These are phyloP conservation scores for Penicillium sp. DNA, from an alignment of 2,329 filamentous ascomycete species.

Conservation along the genomic window DNA sequence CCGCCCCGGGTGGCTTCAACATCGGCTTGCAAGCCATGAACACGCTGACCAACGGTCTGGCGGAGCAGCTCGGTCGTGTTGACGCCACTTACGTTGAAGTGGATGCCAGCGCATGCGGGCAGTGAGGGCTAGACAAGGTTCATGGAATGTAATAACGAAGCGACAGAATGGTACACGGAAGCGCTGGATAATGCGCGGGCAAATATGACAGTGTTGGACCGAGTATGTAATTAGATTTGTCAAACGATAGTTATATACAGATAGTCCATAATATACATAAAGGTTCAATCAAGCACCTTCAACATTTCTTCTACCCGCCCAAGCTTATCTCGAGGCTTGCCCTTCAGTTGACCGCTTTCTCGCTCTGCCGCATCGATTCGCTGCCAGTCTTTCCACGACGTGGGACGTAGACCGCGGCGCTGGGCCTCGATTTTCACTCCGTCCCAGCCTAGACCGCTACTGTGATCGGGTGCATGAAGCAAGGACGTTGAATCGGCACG, in stretches of 20 bases:
- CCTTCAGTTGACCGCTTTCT: conserved; percentile 61
- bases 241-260: not conserved
- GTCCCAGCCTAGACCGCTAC: conserved; percentile 68
- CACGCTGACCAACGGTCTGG: conserved; percentile 49
- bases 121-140: conserved; percentile 7
- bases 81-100: conserved; percentile 30
- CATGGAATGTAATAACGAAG: conserved; percentile 1
- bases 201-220: not conserved
- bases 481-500: conserved; percentile 40
- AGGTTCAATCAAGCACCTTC: conserved; percentile 34
- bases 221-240: not conserved
- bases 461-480: conserved; percentile 44
- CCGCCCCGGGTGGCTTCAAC: conserved; percentile 50
- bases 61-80: conserved; percentile 46
- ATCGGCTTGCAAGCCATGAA: conserved; percentile 52
- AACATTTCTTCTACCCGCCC: conserved; percentile 59
- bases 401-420: conserved; percentile 57
- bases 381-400: conserved; percentile 84
- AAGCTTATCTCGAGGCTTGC: conserved; percentile 76
- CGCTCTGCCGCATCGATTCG: conserved; percentile 79
- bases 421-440: conserved; percentile 64
- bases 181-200: not conserved
- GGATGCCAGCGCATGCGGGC: conserved; percentile 13
- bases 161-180: not conserved
- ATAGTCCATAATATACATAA: conserved; percentile 12